Conservation (phyloP, 176 grass and related monocot species). For the Avena sativa region DNA sequence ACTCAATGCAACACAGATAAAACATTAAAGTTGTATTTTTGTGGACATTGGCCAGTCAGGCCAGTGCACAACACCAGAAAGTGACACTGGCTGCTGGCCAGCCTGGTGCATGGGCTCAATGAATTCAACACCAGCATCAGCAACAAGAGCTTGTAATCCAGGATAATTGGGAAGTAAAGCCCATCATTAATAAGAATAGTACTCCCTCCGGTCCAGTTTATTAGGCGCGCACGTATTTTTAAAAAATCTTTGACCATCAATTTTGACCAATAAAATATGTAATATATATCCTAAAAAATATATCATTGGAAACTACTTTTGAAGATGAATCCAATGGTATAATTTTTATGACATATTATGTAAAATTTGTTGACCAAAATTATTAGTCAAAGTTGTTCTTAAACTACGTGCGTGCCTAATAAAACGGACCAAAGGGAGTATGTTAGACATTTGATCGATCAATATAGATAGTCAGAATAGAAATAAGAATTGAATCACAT, state of each 20-base stretch:
- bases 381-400: too few relatives aligned
- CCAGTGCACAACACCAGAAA: not conserved
- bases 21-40: not conserved
- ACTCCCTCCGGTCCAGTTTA: too few relatives aligned
- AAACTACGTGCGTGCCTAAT: too few relatives aligned
- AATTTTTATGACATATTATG: too few relatives aligned
- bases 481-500: not conserved
- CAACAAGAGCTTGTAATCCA: not conserved
- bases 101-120: not conserved
- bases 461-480: not conserved
- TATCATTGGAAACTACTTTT: too few relatives aligned
- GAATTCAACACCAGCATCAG: not conserved
- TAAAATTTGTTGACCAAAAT: too few relatives aligned
- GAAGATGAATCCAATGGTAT: too few relatives aligned
- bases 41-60: not conserved
- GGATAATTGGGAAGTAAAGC: not conserved
- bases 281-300: too few relatives aligned
- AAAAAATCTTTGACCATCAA: too few relatives aligned
- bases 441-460: not conserved
- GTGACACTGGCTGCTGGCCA: not conserved
- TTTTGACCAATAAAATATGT: too few relatives aligned
- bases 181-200: not conserved
- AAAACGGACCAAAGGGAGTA: not conserved
- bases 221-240: too few relatives aligned
- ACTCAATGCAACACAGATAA: slow-evolving; percentile 9